phyloP scores from a whole-genome alignment of 768 basidiomycete species.

The Phanerodontia chrysosporium region DNA sequence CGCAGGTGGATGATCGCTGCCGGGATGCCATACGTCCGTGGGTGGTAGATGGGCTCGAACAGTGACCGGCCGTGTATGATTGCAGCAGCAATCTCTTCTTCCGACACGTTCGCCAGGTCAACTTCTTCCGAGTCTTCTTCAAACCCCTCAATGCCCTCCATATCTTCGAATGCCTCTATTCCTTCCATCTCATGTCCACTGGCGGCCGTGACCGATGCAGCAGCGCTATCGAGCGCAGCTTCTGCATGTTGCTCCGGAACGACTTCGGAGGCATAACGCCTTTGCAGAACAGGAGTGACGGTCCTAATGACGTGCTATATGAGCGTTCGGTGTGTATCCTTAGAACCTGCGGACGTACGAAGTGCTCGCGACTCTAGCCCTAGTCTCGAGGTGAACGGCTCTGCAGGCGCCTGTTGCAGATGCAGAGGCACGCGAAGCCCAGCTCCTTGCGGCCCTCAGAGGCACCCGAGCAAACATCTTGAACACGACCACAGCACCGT shows the following conservation, averaged over 20 bases:
- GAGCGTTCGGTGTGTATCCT: background rate
- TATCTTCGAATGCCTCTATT: no score
- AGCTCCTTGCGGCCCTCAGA: background rate
- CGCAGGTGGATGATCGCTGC: constrained; percentile 83
- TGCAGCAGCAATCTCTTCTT: constrained; percentile 44
- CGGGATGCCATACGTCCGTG: constrained; percentile 64
- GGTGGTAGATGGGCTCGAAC: constrained; percentile 51
- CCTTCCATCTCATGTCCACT: background rate
- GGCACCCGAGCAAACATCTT: background rate
- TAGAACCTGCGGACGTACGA: background rate
- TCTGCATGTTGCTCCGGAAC: no score
- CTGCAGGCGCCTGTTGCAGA: background rate
- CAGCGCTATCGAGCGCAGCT: background rate
- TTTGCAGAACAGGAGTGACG: background rate
- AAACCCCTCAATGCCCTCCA: no score
- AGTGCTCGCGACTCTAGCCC: background rate
- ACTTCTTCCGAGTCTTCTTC: no score
- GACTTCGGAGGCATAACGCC: background rate
- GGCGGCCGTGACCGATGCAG: background rate
- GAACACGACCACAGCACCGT: no score
- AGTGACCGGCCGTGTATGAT: constrained; percentile 60
- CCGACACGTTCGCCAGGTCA: constrained; percentile 17
- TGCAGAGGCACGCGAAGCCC: background rate
- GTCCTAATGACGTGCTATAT: background rate
- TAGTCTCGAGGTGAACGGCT: background rate